phyloP scores from a whole-genome alignment of 2,329 filamentous ascomycete genomes.

The Colletotrichum navitas region DNA sequence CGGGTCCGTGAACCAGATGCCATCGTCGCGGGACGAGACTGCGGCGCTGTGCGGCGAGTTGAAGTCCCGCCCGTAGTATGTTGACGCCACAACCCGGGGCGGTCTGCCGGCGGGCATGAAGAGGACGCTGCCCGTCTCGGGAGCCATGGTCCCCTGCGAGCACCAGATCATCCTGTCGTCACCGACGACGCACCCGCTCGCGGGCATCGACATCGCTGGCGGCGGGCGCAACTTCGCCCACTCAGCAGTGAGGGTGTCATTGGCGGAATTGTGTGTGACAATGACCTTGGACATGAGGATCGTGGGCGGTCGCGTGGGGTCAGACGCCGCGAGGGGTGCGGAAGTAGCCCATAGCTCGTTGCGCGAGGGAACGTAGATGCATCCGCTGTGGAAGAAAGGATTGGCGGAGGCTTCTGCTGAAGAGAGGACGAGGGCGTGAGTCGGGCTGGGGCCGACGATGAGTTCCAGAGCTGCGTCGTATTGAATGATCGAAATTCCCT shows the following conservation, averaged over 20 bases:
- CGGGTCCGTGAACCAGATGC: slow-evolving; percentile 65
- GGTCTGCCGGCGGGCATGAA: slow-evolving; percentile 42
- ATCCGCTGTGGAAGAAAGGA: slow-evolving; percentile 61
- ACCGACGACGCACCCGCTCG: slow-evolving; percentile 56
- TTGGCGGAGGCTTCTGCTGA: slow-evolving; percentile 55
- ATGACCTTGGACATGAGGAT: slow-evolving; percentile 61
- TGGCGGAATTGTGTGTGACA: slow-evolving; percentile 47
- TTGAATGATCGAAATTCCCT: slow-evolving; percentile 50
- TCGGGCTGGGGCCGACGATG: slow-evolving; percentile 51
- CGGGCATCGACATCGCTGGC: slow-evolving; percentile 58
- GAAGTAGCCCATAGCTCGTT: slow-evolving; percentile 62
- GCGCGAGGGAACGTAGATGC: slow-evolving; percentile 54
- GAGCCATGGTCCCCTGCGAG: slow-evolving; percentile 52
- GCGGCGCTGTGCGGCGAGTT: slow-evolving; percentile 61
- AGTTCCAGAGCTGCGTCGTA: slow-evolving; percentile 54
- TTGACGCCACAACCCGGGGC: slow-evolving; percentile 54
- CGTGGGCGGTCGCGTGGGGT: slow-evolving; percentile 54
- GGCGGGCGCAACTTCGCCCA: slow-evolving; percentile 60
- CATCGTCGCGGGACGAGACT: slow-evolving; percentile 51
- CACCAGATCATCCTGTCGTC: slow-evolving; percentile 56
- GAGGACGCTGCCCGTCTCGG: slow-evolving; percentile 35
- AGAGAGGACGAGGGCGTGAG: slow-evolving; percentile 57
- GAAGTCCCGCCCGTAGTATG: slow-evolving; percentile 60
- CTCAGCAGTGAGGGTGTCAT: slow-evolving; percentile 49
- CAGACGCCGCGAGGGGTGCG: slow-evolving; percentile 54